Evolutionary conservation across 2,329 filamentous ascomycete genomes (phyloP).

Genomic region (Botrytis porri): DNA sequence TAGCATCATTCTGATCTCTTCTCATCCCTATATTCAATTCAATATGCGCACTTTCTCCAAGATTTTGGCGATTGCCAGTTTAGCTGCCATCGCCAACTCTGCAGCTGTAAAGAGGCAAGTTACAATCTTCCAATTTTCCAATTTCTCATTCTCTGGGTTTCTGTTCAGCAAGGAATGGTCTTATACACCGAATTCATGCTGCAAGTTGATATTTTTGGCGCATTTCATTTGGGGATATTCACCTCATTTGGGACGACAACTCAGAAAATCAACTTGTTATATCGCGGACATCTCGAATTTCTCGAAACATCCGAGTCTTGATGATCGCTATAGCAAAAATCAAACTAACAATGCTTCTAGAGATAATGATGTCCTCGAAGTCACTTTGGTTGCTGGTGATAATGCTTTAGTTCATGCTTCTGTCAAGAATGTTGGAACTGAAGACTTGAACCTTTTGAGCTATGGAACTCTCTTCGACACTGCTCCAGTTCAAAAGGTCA

Average conservation of each 20-base stretch:
- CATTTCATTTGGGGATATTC: background rate
- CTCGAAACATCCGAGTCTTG: background rate
- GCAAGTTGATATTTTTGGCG: background rate
- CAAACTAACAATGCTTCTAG: conserved; percentile 32
- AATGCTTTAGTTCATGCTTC: conserved; percentile 42
- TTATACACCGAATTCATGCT: background rate
- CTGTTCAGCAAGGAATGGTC: background rate
- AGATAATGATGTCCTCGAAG: conserved; percentile 30
- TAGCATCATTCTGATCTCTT: background rate
- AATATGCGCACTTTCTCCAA: conserved; percentile 15
- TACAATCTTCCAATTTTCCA: background rate
- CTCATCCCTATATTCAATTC: background rate
- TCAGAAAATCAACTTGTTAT: background rate
- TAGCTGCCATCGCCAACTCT: conserved; percentile 22
- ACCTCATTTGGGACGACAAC: too few relatives aligned
- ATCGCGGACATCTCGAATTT: background rate
- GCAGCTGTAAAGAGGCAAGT: conserved; percentile 20
- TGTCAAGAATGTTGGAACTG: conserved; percentile 43
- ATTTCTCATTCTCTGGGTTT: too few relatives aligned
- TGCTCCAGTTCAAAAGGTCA: conserved; percentile 43
- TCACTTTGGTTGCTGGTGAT: conserved; percentile 34
- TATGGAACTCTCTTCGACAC: conserved; percentile 43
- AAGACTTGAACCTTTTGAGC: conserved; percentile 41
- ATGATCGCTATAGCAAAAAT: background rate
- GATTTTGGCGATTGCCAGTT: conserved; percentile 10